Evolutionary conservation across 2,329 filamentous ascomycete species (phyloP), one percentile per base, ranked within the genome.

Genomic region (Exophiala aquamarina): DNA sequence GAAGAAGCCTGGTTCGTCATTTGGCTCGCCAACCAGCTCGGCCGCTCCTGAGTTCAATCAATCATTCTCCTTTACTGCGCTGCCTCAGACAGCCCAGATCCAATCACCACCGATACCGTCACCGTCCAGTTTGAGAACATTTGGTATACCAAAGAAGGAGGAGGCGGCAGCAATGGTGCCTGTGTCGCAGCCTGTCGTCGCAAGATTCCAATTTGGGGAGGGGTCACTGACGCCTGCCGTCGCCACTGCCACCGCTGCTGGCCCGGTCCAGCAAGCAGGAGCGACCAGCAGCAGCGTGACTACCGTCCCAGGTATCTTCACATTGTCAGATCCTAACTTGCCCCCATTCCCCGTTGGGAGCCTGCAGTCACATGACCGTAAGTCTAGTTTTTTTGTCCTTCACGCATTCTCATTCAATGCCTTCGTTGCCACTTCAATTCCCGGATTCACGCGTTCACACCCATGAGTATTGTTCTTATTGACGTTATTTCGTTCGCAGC

Each of bases 161-260:
- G 23, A 26, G 23, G 6, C 23, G 23, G 11, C 6, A 6, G 23
- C 23, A 26, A 11, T 26, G 23, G 23, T 6, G 23, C 23, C 23
- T 6, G 23, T 26, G 11, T 11, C 6, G 23, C 23, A 26, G 11
- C 23, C 6, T 26, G 11, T 11, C 6, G 6, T 11, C 23, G 6
- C 23, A n/a, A 35, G 47, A 3, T 48, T 48, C 33, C 35, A 41
- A 14, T 23, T 48, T 9, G 41, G 41, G 17, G 39, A 40, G 35
- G 9, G 39, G n/a, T 14, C 33, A 14, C 37, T 26, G 6, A 19
- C 39, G 7, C 15, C 40, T n/a, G 7, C 28, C 6, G 23, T 26
- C 11, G 23, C 23, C 6, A 6, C 23, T 26, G 23, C 23, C n/a
- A n/a, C n/a, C n/a, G n/a, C n/a, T n/a, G n/a, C n/a, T n/a, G n/a